Evolutionary conservation across 2,329 filamentous ascomycete genomes (phyloP).

Genomic region (Exophiala bonariae): DNA sequence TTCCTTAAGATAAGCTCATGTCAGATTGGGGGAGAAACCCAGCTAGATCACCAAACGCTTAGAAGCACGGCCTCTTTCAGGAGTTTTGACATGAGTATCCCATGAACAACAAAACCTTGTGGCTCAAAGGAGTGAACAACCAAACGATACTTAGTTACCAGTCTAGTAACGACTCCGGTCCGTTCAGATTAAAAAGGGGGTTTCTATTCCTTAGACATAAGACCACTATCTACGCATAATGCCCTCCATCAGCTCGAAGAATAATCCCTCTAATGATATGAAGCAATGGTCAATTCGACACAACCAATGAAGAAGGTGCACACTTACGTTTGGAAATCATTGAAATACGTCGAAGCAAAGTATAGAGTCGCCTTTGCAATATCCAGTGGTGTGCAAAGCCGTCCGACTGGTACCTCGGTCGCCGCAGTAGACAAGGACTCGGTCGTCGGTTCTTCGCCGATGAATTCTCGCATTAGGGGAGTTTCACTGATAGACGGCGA

Average conservation of each 20-base stretch:
- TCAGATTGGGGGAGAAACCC: too few relatives aligned
- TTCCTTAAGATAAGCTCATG: too few relatives aligned
- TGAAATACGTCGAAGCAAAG: constrained; percentile 45
- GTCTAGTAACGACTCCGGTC: too few relatives aligned
- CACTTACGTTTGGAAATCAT: constrained; percentile 13
- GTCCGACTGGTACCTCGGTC: constrained; percentile 44
- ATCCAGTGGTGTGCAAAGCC: constrained; percentile 52
- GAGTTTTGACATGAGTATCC: too few relatives aligned
- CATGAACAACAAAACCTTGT: too few relatives aligned
- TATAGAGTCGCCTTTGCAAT: constrained; percentile 70
- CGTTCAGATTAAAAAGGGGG: too few relatives aligned
- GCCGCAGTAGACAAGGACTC: constrained; percentile 44
- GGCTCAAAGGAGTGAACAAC: too few relatives aligned
- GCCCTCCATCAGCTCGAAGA: constrained; percentile 4
- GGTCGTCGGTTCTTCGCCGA: constrained; percentile 40
- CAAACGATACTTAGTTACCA: too few relatives aligned
- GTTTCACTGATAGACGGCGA: constrained; percentile 68
- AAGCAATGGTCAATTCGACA: not conserved
- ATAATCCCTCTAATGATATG: constrained; percentile 3
- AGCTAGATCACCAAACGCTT: too few relatives aligned
- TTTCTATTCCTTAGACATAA: too few relatives aligned
- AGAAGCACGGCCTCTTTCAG: too few relatives aligned
- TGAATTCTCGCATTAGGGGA: constrained; percentile 50
- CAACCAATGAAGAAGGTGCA: not conserved
- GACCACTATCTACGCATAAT: not conserved